A percentile compares a stretch with the other conserved stretches of the same genome.
These are phyloP conservation scores for Blastobotrys robertii DNA, from an alignment of 805 yeast genomes.

Conservation along the genomic window DNA sequence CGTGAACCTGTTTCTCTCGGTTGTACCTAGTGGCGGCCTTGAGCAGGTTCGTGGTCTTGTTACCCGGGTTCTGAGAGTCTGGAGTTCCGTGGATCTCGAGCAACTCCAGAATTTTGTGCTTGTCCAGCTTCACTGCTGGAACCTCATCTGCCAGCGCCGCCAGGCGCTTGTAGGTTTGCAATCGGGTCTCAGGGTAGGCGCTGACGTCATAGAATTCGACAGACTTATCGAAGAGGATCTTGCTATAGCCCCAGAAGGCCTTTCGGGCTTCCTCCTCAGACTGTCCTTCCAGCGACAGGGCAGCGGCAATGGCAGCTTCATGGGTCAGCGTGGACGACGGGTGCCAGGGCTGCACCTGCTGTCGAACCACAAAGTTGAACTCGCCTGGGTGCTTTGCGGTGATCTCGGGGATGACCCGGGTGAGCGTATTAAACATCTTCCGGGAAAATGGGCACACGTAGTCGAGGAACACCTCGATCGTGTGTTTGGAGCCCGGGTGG, in stretches of 20 bases:
- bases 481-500: slow-evolving; percentile 21
- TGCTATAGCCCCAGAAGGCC: slow-evolving; percentile 46
- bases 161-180: slow-evolving; percentile 44
- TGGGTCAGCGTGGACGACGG: slow-evolving; percentile 57
- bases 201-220: slow-evolving; percentile 52
- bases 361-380: slow-evolving; percentile 53
- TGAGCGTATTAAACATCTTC: slow-evolving; percentile 49
- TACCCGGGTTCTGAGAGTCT: slow-evolving; percentile 41
- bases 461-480: slow-evolving; percentile 59
- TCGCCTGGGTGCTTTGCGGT: slow-evolving; percentile 38
- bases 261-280: slow-evolving; percentile 33
- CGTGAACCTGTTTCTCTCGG: slow-evolving; percentile 71
- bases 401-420: slow-evolving; percentile 40
- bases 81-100: slow-evolving; percentile 27
- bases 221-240: slow-evolving; percentile 46
- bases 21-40: slow-evolving; percentile 66
- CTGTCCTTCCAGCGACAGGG: slow-evolving; percentile 33
- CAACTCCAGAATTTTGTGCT: slow-evolving; percentile 28
- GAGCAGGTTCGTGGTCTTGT: slow-evolving; percentile 47
- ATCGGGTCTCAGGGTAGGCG: slow-evolving; percentile 43
- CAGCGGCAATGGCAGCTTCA: slow-evolving; percentile 54
- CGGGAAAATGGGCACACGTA: slow-evolving; percentile 67
- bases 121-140: slow-evolving; percentile 31
- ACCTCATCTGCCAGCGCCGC: slow-evolving; percentile 36
- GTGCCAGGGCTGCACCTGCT: slow-evolving; percentile 90